Percentiles rank a stretch among this genome's conserved stretches.
These are phyloP conservation scores for Pleurotus djamor DNA, from an alignment of 768 basidiomycete species.

Conservation along the genomic window DNA sequence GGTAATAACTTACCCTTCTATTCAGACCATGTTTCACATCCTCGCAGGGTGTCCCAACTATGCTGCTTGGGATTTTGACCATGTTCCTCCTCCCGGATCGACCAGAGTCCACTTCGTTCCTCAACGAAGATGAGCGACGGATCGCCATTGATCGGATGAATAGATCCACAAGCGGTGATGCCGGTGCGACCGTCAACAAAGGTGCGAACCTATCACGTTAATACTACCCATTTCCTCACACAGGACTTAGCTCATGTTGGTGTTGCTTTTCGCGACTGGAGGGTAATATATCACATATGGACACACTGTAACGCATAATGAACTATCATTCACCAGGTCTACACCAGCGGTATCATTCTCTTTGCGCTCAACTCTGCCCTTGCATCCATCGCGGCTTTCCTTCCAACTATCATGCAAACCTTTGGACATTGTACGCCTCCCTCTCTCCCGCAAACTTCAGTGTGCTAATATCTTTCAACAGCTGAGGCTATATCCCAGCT, in stretches of 20 bases:
- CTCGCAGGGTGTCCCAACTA: conserved; percentile 60
- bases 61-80: conserved; percentile 58
- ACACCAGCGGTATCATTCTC: conserved; percentile 69
- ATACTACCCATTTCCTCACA: conserved; percentile 25
- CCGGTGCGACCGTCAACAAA: conserved; percentile 62
- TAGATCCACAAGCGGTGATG: conserved; percentile 63
- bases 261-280: conserved; percentile 72
- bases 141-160: conserved; percentile 70
- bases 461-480: conserved; percentile 20
- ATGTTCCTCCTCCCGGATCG: conserved; percentile 62
- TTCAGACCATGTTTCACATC: background rate
- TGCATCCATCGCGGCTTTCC: conserved; percentile 79
- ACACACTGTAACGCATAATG: background rate
- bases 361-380: conserved; percentile 76
- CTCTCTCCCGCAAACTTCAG: no score
- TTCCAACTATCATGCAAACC: conserved; percentile 78
- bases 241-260: conserved; percentile 49
- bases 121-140: conserved; percentile 51
- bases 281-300: conserved; percentile 42
- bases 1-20: conserved; percentile 26
- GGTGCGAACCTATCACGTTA: conserved; percentile 26
- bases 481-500: conserved; percentile 68
- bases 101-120: conserved; percentile 65
- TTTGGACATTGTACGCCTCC: conserved; percentile 61
- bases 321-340: conserved; percentile 38